Percentiles rank a stretch among this genome's conserved stretches.
Conservation (phyloP, 1,284 basidiomycete genomes). For the Malassezia arunalokei region DNA sequence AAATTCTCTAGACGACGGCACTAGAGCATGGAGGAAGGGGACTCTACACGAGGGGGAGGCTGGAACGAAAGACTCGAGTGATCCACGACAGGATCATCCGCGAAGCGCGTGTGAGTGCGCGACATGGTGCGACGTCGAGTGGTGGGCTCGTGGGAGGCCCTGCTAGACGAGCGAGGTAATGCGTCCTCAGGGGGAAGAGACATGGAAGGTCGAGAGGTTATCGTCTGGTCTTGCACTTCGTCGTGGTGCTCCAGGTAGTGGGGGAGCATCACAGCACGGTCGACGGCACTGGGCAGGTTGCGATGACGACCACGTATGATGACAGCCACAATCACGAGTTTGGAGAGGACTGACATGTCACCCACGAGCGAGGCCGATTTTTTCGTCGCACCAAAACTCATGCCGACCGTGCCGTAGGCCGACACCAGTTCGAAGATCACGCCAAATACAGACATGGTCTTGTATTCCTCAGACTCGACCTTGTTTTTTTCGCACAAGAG, state of each 20-base stretch:
- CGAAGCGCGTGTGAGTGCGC: no score
- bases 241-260: slow-evolving; percentile 32
- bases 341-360: slow-evolving; percentile 65
- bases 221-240: slow-evolving; percentile 13
- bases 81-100: no score
- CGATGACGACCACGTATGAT: slow-evolving; percentile 90
- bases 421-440: slow-evolving; percentile 67
- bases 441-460: slow-evolving; percentile 50
- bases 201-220: no score
- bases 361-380: slow-evolving; percentile 66
- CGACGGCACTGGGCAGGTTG: slow-evolving; percentile 63
- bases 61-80: no score
- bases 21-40: no score
- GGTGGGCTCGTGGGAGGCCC: no score
- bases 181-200: no score
- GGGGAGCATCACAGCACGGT: slow-evolving; percentile 56
- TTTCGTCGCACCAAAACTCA: slow-evolving; percentile 60
- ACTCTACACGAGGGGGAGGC: no score
- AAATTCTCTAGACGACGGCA: no score
- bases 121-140: no score
- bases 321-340: slow-evolving; percentile 63
- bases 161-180: no score
- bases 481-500: slow-evolving; percentile 41
- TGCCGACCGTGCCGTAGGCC: slow-evolving; percentile 50
- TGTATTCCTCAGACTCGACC: slow-evolving; percentile 28